Base-by-base conservation (phyloP, 345 rosid genomes). In the Cardiospermum halicacabum region DNA sequence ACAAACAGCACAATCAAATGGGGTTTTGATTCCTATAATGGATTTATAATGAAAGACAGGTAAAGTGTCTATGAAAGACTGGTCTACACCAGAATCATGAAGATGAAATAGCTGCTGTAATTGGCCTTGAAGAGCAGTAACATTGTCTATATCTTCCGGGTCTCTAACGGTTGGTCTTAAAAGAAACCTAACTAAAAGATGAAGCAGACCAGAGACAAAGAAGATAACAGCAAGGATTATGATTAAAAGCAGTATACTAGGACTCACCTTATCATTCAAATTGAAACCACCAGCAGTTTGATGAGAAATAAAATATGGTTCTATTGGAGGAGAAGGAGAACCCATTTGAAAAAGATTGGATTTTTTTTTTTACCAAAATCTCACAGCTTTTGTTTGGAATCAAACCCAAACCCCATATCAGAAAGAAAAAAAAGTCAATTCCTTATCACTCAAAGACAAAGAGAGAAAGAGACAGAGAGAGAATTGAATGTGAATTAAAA, bases 1-100 rank as follows among this genome's bases (percentile, higher is more conserved):
- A 74, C 99, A 94, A n/a, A 94, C 97, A 25, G 99, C 96, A 75
- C 99, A 94, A 67, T 94, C 99, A 42, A 94, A 89, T 36, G 96
- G 93, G 66, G 85, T 78, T 64, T 82, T 86, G 62, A 76, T 74
- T 59, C 96, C 93, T 51, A 89, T 85, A 22, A 94, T 91, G 68
- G 95, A 74, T 30, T 84, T 89, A 82, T 94, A 94, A 57, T 78
- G 77, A 58, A 94, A 91, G 6, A 94, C 89, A 11, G 99, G 99
- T 65, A 94, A 92, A 50, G 95, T 84, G 72, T 94, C 99, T 54
- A 94, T 91, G 74, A 94, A 85, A 39, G 96, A 85, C 72, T 94
- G 99, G 79, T 94, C 97, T 26, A 94, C 89, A 62, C 99, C 99
- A 24, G 96, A 77, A 72, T 94, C 99, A 58, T 94, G 99, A 47